Conservation (phyloP, 495 filamentous ascomycete genomes). For the Sphaerosporella brunnea region DNA sequence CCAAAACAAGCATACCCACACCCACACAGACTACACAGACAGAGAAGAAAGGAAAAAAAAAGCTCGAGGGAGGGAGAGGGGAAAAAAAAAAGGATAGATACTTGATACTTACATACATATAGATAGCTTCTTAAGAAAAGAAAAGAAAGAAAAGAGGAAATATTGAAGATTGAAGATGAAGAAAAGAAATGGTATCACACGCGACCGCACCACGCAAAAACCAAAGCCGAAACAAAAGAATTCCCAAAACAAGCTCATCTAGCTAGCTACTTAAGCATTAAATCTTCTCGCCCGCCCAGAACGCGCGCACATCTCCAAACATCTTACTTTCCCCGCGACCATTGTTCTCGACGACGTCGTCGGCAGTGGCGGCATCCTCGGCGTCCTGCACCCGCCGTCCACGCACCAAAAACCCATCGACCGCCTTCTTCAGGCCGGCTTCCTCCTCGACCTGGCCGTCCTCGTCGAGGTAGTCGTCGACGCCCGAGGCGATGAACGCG, state of each 20-base stretch:
- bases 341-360: background rate
- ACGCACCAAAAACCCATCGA: background rate
- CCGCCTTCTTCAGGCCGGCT: conserved; percentile 3
- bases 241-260: background rate
- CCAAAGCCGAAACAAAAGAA: background rate
- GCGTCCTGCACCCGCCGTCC: conserved; percentile 6
- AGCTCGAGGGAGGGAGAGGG: no score
- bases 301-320: conserved; percentile 5
- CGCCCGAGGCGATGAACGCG: conserved; percentile 3
- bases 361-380: conserved; percentile 14
- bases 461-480: conserved; percentile 4
- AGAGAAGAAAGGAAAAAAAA: no score
- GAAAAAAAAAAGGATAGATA: no score
- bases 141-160: no score
- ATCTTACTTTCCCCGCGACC: background rate
- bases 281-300: background rate
- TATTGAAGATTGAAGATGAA: no score
- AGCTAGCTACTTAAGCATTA: background rate
- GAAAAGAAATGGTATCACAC: no score
- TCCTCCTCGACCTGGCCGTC: conserved; percentile 1
- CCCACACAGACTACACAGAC: no score
- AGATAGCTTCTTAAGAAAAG: no score
- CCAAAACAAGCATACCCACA: no score
- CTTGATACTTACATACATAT: no score
- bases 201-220: no score